Conservation (phyloP, 768 basidiomycete genomes). For the Mycena indigotica region DNA sequence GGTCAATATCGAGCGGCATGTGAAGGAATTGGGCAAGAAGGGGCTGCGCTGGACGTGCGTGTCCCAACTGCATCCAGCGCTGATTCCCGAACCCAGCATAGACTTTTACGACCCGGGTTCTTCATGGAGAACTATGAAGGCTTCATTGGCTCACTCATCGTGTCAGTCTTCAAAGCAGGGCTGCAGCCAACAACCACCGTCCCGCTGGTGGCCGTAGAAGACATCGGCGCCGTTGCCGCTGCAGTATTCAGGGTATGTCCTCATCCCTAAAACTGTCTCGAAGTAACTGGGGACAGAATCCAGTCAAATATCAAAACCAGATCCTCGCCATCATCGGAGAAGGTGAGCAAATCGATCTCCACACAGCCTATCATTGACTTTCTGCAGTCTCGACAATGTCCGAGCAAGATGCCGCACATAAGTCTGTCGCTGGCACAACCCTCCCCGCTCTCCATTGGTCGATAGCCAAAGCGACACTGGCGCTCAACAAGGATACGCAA, state of each 20-base stretch:
- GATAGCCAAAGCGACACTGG: background rate
- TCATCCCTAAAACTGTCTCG: background rate
- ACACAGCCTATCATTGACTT: background rate
- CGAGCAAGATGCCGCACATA: background rate
- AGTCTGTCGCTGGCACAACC: background rate
- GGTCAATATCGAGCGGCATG: conserved; percentile 31
- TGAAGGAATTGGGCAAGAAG: conserved; percentile 24
- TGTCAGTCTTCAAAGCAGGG: conserved; percentile 26
- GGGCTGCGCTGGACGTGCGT: conserved; percentile 34
- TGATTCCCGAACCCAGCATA: background rate
- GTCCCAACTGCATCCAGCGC: too few relatives aligned
- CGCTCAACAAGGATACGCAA: background rate
- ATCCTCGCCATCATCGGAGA: background rate
- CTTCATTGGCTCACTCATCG: conserved; percentile 29
- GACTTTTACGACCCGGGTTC: conserved; percentile 34
- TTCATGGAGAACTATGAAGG: conserved; percentile 41
- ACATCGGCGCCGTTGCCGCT: background rate
- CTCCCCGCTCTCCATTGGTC: background rate
- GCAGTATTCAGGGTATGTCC: background rate
- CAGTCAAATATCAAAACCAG: background rate
- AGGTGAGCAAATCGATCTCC: background rate
- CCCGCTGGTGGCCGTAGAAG: conserved; percentile 1
- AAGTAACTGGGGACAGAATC: background rate
- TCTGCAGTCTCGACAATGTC: background rate
- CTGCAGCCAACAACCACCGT: conserved; percentile 28